phyloP scores from a whole-genome alignment of 1,139 yeast species.

The Suhomyces coccinellae region DNA sequence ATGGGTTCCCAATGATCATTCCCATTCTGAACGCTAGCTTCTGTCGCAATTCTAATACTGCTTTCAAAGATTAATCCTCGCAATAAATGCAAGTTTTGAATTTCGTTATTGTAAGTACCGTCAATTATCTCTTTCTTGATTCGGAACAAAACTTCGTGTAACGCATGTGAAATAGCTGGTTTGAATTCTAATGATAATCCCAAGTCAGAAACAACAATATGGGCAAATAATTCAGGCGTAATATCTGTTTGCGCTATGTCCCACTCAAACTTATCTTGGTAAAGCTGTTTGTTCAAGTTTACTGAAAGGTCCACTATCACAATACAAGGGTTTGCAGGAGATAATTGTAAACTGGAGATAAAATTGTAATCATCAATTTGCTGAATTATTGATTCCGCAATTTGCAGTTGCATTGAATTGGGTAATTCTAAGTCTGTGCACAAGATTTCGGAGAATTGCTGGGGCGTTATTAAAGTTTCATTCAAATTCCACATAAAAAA shows the following conservation, averaged over 20 bases:
- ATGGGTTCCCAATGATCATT: conserved; percentile 85
- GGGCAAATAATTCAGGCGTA: conserved; percentile 85
- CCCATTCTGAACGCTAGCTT: conserved; percentile 46
- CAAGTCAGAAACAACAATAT: conserved; percentile 76
- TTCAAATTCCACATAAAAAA: conserved; percentile 87
- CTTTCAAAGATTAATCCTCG: conserved; percentile 47
- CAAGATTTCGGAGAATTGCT: conserved; percentile 75
- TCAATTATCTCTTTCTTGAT: conserved; percentile 85
- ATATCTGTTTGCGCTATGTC: conserved; percentile 65
- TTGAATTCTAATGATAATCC: conserved; percentile 84
- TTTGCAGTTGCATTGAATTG: conserved; percentile 57
- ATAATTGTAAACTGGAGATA: conserved; percentile 61
- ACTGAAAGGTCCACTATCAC: conserved; percentile 82
- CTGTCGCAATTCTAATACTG: conserved; percentile 47
- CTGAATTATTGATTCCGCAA: conserved; percentile 69
- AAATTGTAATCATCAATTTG: conserved; percentile 72
- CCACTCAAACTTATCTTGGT: conserved; percentile 96
- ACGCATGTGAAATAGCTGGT: conserved; percentile 86
- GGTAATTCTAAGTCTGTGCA: conserved; percentile 85
- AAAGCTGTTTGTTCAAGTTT: conserved; percentile 77
- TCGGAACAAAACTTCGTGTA: conserved; percentile 76
- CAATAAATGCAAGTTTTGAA: conserved; percentile 46
- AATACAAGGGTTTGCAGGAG: conserved; percentile 65
- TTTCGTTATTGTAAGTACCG: conserved; percentile 57
- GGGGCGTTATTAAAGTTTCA: conserved; percentile 79